A percentile compares a stretch with the other conserved stretches of the same genome.
Conservation (phyloP, 768 basidiomycete genomes). For the Pulveroboletus sp. region DNA sequence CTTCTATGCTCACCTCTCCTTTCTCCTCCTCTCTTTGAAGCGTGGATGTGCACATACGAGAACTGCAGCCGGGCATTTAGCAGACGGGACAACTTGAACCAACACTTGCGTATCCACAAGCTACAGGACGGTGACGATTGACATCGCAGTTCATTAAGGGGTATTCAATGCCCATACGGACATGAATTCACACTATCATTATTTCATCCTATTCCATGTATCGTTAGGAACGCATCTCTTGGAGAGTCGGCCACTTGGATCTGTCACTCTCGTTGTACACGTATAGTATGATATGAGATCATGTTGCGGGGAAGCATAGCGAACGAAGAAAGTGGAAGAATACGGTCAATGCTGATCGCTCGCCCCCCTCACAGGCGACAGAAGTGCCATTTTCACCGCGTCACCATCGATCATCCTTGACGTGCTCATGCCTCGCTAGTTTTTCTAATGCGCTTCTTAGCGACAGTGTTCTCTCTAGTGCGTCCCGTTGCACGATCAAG, state of each 20-base stretch:
- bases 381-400: not conserved
- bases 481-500: not conserved
- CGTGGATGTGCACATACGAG: conserved; percentile 44
- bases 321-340: conserved; percentile 9
- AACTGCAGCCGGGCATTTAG: conserved; percentile 70
- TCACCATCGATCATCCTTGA: not conserved
- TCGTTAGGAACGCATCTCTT: conserved; percentile 1
- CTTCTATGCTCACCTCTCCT: not conserved
- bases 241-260: too few relatives aligned
- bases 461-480: conserved; percentile 78
- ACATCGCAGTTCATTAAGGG: not conserved
- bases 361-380: not conserved
- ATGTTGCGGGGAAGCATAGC: conserved; percentile 14
- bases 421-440: conserved; percentile 42
- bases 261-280: not conserved
- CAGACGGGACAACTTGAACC: conserved; percentile 71
- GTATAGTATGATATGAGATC: conserved; percentile 7
- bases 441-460: conserved; percentile 75
- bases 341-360: conserved; percentile 10
- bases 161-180: too few relatives aligned
- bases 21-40: conserved; percentile 14
- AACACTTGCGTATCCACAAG: conserved; percentile 64
- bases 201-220: conserved; percentile 20
- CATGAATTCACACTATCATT: conserved; percentile 9
- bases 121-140: conserved; percentile 18